phyloP scores from a whole-genome alignment of 495 filamentous ascomycete genomes.

The Lasiosphaeriaceae sp. region DNA sequence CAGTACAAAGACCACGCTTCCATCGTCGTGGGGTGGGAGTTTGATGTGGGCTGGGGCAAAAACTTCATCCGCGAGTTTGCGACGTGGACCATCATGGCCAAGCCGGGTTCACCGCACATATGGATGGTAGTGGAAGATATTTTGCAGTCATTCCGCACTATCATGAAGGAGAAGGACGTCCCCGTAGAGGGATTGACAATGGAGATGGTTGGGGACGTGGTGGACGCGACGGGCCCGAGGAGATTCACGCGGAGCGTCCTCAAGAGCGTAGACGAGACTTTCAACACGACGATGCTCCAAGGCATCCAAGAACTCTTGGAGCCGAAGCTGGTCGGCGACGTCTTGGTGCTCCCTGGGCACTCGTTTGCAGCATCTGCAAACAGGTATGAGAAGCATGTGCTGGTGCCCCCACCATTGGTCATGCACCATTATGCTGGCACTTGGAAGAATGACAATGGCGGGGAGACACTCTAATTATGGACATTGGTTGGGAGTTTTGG shows the following conservation, averaged over 20 bases:
- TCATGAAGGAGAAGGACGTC: neutral
- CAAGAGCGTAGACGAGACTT: neutral
- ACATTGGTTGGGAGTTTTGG: no score
- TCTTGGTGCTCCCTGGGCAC: slow-evolving; percentile 11
- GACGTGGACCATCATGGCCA: slow-evolving; percentile 10
- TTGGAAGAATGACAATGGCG: slow-evolving; percentile 13
- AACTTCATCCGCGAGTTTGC: slow-evolving; percentile 9
- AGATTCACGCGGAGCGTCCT: slow-evolving; percentile 5
- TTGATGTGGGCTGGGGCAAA: slow-evolving; percentile 10
- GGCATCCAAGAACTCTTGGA: neutral
- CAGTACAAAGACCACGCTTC: neutral
- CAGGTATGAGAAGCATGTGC: neutral
- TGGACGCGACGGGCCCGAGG: slow-evolving; percentile 10
- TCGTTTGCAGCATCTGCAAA: slow-evolving; percentile 6
- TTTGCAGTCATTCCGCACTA: neutral
- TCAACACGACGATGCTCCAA: neutral
- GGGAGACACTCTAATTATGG: no score
- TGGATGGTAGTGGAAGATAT: slow-evolving; percentile 10
- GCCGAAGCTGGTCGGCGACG: slow-evolving; percentile 11
- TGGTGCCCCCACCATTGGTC: neutral
- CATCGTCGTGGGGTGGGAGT: slow-evolving; percentile 14
- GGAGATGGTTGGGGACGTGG: slow-evolving; percentile 9
- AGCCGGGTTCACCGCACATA: slow-evolving; percentile 4
- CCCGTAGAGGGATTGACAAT: neutral
- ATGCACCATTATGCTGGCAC: slow-evolving; percentile 16